Conservation (phyloP, 768 basidiomycete species). For the Naganishia vishniacii region DNA sequence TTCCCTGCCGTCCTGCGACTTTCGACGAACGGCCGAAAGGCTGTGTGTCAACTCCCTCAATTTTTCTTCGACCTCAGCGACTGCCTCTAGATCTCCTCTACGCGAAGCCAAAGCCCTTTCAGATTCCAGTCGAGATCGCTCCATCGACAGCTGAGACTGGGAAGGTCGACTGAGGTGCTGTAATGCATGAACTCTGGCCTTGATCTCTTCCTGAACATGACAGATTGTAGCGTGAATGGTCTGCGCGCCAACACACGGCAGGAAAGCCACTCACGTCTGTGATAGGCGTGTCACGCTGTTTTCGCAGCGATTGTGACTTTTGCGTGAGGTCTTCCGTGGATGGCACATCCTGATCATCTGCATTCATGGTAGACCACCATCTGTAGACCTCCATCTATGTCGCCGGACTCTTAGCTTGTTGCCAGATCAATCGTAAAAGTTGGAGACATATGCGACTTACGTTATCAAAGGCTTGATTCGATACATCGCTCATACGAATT, state of each 20-base stretch:
- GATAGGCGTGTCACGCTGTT: constrained; percentile 58
- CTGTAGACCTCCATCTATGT: constrained; percentile 70
- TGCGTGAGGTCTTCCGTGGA: constrained; percentile 59
- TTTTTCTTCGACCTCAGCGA: constrained; percentile 59
- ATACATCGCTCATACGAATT: constrained; percentile 80
- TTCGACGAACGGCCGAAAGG: constrained; percentile 19
- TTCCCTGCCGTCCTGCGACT: constrained; percentile 36
- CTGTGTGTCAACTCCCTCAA: constrained; percentile 56
- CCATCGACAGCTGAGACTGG: constrained; percentile 34
- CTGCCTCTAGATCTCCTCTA: constrained; percentile 65
- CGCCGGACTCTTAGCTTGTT: too few species aligned
- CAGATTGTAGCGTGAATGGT: constrained; percentile 19
- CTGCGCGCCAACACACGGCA: neutral
- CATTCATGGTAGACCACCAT: constrained; percentile 30
- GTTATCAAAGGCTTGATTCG: constrained; percentile 62
- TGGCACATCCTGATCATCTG: constrained; percentile 63
- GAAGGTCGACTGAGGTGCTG: constrained; percentile 31
- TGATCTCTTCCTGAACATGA: constrained; percentile 67
- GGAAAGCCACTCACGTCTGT: constrained; percentile 69
- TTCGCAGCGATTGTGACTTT: constrained; percentile 62
- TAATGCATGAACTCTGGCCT: constrained; percentile 65
- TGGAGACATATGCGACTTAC: constrained; percentile 56
- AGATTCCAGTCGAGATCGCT: constrained; percentile 60
- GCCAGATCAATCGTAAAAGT: too few species aligned
- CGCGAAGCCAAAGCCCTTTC: constrained; percentile 68